These are phyloP conservation scores for Didymella segeticola DNA, from an alignment of 2,329 filamentous ascomycete species.

Conservation along the genomic window DNA sequence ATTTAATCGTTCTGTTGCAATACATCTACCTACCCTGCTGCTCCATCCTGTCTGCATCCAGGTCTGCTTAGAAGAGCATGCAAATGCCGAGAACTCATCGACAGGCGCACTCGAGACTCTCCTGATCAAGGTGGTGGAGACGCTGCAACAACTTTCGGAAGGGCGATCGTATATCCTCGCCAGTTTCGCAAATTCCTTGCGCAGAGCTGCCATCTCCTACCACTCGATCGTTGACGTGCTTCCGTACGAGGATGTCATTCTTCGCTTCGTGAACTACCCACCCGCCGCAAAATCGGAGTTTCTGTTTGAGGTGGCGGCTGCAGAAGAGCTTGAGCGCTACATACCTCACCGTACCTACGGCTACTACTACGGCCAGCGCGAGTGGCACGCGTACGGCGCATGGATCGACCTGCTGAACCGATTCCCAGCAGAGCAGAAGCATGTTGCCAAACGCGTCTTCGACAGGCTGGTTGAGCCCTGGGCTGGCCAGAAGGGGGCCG, in stretches of 20 bases:
- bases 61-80: constrained; percentile 20
- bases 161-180: constrained; percentile 46
- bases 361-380: constrained; percentile 54
- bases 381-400: constrained; percentile 53
- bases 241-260: constrained; percentile 49
- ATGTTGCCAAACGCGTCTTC: constrained; percentile 39
- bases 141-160: constrained; percentile 40
- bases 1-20: constrained; percentile 50
- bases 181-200: constrained; percentile 37
- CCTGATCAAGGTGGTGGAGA: constrained; percentile 31
- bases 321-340: constrained; percentile 40
- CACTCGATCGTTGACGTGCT: constrained; percentile 42
- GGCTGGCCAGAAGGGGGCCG: constrained; percentile 51
- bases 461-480: constrained; percentile 51
- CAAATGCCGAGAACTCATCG: background rate
- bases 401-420: constrained; percentile 55
- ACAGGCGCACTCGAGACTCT: constrained; percentile 22
- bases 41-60: constrained; percentile 44
- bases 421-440: constrained; percentile 38
- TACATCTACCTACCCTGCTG: constrained; percentile 47
- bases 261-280: constrained; percentile 50
- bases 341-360: constrained; percentile 46
- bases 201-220: constrained; percentile 36
- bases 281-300: constrained; percentile 54
- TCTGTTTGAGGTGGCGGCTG: constrained; percentile 53